Percentiles rank a stretch among this genome's conserved stretches.
phyloP scores from a whole-genome alignment of 2,329 filamentous ascomycete genomes.

The Leptographium wingfieldii region DNA sequence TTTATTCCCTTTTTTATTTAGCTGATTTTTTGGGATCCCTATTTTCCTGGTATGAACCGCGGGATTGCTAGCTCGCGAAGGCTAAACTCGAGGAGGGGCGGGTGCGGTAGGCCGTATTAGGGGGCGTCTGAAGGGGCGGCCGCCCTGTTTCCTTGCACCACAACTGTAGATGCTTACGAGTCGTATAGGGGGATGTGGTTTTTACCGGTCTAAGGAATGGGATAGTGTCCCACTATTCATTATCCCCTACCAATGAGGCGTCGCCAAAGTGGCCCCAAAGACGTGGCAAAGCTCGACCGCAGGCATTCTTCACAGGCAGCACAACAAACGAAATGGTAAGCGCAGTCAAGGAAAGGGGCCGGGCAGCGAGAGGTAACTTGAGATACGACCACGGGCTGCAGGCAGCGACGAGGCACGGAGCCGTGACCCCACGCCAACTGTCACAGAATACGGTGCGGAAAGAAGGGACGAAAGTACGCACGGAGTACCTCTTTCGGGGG shows the following conservation, averaged over 20 bases:
- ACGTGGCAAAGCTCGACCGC: no score
- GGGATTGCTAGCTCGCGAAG: neutral
- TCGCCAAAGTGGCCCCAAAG: neutral
- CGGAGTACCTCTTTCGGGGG: neutral
- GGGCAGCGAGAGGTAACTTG: no score
- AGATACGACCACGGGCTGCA: no score
- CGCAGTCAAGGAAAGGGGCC: no score
- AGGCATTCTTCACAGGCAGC: no score
- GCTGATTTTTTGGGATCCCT: neutral
- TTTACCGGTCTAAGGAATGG: neutral
- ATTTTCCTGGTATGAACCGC: neutral
- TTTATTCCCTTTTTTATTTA: neutral
- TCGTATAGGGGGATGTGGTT: neutral
- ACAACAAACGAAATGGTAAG: no score
- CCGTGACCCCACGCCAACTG: no score
- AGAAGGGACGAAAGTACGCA: neutral
- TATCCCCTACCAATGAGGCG: neutral
- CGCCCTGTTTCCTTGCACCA: neutral
- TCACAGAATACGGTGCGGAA: neutral
- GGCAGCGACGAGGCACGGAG: no score
- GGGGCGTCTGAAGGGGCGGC: neutral
- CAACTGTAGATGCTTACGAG: neutral
- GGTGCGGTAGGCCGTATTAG: neutral
- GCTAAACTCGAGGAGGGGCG: conserved; percentile 1
- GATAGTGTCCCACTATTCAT: neutral